Evolutionary conservation across 495 filamentous ascomycete species (phyloP), one percentile per base, ranked within the genome.

Genomic region (Penicillium verhagenii): DNA sequence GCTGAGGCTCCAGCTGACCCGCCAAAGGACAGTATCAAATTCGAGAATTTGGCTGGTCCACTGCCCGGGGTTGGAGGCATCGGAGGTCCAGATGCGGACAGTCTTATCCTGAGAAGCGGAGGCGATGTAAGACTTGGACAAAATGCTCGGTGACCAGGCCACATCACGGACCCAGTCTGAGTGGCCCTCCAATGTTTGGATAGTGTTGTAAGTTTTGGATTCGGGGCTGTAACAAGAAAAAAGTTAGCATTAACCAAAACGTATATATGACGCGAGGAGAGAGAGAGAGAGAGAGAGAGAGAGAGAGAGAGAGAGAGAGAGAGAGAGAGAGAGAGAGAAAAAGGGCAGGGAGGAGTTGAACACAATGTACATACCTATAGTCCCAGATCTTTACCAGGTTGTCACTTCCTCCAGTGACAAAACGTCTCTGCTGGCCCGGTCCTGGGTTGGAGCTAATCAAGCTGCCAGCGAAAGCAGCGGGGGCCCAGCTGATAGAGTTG

Each of bases 91-190:
- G 72, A 99, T 96, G 49, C 92, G 83, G 49, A 97, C 93, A 10
- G 91, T 96, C 79, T 92, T 92, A 64, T 99, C 94, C 76, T 97
- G 92, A n/a, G 83, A 86, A 13, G 93, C 94, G 14, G 85, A 88
- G 20, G 94, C 95, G 59, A 99, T 96, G 76, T 99, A 99, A 42
- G 84, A 86, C 80, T 96, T 97, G 65, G 89, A 87, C 54, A 97
- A 79, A 42, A 97, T 88, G 50, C 90, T 95, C 6, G 94, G 94
- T 42, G 87, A 88, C 95, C 95, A 97, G 13, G 93, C 90, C 7
- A 99, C 94, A 68, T 99, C 95, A 44, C 94, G 88, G 46, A 99
- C 94, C 94, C 94, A 99, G 77, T 97, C 94, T 0, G 85, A 86
- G 71, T 99, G 94, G 59, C 94, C 94, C 55, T 78, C 70, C 44